Base-by-base conservation (phyloP, 2,329 filamentous ascomycete species). In the Chaetoscypha palmicola region DNA sequence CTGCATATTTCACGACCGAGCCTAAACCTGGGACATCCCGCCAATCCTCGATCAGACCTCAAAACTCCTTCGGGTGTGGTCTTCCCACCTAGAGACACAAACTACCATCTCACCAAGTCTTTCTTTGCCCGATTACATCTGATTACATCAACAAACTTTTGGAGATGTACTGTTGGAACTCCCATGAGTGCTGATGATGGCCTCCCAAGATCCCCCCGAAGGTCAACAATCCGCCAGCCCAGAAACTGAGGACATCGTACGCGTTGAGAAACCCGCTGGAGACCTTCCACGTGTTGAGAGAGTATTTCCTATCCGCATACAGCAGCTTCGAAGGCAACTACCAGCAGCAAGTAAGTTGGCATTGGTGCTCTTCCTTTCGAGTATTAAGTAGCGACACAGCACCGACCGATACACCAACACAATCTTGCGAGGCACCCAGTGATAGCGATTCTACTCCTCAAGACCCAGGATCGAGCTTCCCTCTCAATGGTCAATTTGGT, bases 281-380 rank as follows among this genome's bases (percentile, higher is more conserved):
- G 41, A 14, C 14, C 17, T 7, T 19, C n/a, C 41, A 19, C 37
- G 23, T 9, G 30, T 48, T n/a, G 46, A 48, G 41, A 42, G 46
- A 22, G 36, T 45, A 16, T 48, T 48, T 28, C 46, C 46, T 9
- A 48, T 48, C 19, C 37, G 46, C 8, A 34, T 41, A 23, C 20
- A 43, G 11, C 23, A 41, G 20, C 26, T 23, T 7, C 26, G 36
- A n/a, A 44, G 37, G n/a, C 24, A 28, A 31, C 11, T 30, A 21
- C 12, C 10, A 5, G 17, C 21, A 22, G 12, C n/a, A 26, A n/a
- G 19, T 44, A 3, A 38, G 16, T 26, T 19, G 7, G 5, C 17
- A 21, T 12, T n/a, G 19, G 20, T 19, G 16, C 31, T 9, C 9
- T 33, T 33, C 14, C 14, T 14, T 16, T 16, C 5, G 5, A 5